Base-by-base conservation (phyloP, 305 asterid species). In the Fraxinus latifolia region DNA sequence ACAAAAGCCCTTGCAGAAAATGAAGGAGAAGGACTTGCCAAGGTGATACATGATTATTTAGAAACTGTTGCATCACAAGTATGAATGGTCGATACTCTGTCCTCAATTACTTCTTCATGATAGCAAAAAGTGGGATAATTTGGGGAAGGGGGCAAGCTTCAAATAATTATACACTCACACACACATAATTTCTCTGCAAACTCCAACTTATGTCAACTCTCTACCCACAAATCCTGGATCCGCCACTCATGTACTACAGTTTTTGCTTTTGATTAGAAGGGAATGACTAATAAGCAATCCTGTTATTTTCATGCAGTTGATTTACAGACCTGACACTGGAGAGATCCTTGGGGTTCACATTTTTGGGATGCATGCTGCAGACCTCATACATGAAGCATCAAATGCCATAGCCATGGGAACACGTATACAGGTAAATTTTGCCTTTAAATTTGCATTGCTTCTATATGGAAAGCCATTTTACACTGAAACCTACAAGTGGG, bases 341-440 rank as follows among this genome's bases (percentile, higher is more conserved):
- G 98, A 91, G 93, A 94, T 94, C 86, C 95, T 94, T 39, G 98
- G 98, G 85, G 98, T 94, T 85, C 98, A 94, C 82, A 92, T 94
- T 76, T 92, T 94, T 87, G 98, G 98, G 44, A 60, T 92, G 92
- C 98, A 94, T 84, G 98, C 98, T 32, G 98, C 98, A 76, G 98
- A 94, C 90, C 98, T 94, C 84, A 94, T 94, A 78, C 98, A 94
- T 76, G 98, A 94, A 90, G 96, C 97, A 50, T 94, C 98, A 70
- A 94, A 94, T 82, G 96, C 98, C 71, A 94, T 94, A 77, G 96
- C 97, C 75, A 39, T 94, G 95, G 98, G 98, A 75, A 92, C 96
- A 71, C 91, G 88, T 74, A 82, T 94, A 78, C 98, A 94, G 98
- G 98, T 94, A 88, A 21, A 50, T 27, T 72, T 42, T 78, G 34